phyloP scores from a whole-genome alignment of 257 asterid species.

The Cinchona pubescens region DNA sequence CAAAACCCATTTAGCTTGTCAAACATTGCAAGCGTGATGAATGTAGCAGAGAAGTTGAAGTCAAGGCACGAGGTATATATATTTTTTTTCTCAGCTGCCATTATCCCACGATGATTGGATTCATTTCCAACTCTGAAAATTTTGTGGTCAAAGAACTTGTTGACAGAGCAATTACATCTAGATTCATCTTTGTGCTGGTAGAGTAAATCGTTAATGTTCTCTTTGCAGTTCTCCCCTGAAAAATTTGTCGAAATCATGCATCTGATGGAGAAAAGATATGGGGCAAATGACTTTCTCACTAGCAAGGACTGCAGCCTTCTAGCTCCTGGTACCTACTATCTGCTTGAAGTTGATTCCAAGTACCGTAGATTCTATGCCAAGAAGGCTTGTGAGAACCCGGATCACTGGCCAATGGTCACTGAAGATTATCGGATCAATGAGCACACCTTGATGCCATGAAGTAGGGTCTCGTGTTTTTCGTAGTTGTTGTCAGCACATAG shows the following conservation, averaged over 20 bases:
- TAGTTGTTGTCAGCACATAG: conserved; percentile 30
- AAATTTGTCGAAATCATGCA: conserved; percentile 79
- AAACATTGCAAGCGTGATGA: conserved; percentile 71
- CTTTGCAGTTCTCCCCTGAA: conserved; percentile 71
- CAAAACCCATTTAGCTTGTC: conserved; percentile 82
- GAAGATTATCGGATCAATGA: conserved; percentile 24
- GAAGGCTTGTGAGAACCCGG: conserved; percentile 65
- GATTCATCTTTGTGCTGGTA: not conserved
- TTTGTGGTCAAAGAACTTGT: not conserved
- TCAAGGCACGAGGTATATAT: conserved; percentile 83
- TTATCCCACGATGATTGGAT: not conserved
- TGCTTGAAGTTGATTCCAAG: conserved; percentile 88
- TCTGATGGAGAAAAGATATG: conserved; percentile 95
- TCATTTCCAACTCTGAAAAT: not conserved
- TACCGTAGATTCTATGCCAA: conserved; percentile 79
- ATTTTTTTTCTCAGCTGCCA: not conserved
- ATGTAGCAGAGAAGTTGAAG: conserved; percentile 71
- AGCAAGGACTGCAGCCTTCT: conserved; percentile 83
- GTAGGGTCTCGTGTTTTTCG: conserved; percentile 21
- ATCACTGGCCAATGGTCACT: conserved; percentile 64
- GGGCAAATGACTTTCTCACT: conserved; percentile 76
- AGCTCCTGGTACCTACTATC: conserved; percentile 79
- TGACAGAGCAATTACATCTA: not conserved
- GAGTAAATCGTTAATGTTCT: not conserved
- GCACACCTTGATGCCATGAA: conserved; percentile 19